Evolutionary conservation across 164 flowering plant genomes (phyloP), one percentile per base, ranked within the genome.

Genomic region (Piper longum): DNA sequence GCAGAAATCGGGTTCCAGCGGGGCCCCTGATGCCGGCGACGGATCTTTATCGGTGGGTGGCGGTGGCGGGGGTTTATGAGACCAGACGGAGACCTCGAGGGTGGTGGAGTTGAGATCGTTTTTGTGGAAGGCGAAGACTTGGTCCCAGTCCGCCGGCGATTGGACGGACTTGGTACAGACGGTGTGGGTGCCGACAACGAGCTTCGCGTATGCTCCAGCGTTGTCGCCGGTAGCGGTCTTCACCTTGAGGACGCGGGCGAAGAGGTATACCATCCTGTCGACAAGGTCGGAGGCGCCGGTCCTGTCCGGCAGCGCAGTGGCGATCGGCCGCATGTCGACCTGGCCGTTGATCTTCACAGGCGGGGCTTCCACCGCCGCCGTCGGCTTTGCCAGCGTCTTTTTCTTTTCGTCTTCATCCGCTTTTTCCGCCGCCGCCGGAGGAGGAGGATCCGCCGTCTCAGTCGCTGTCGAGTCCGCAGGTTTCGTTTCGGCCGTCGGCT

Each of bases 71-170:
- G 72, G 77, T 74, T 79, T 83, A 51, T 82, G 81, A 1, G 56
- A 60, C 82, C 79, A 83, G 4, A 92, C 84, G 2, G 93, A 82
- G 0, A 89, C 90, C 65, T 93, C 95, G 16, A 93, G 62, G 2
- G 85, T 76, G 2, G 87, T 70, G 8, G 97, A 86, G 56, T 90
- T 85, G 65, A 93, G 60, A 0, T 86, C 80, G 7, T 86, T 95
- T 60, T 86, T 90, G 63, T 83, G 83, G 64, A 93, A 89, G 0
- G 98, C 96, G 62, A 88, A 93, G 36, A 88, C 97, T 61, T 88
- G 95, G 64, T 93, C 96, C 97, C 97, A 93, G 19, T 85, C 96
- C 68, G 80, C 81, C 67, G 79, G 80, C 2, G 52, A 71, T 2
- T 69, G 57, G 18, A 78, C 75, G 61, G 74, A 73, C 69, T 77